A percentile compares a stretch with the other conserved stretches of the same genome.
phyloP scores from a whole-genome alignment of 345 rosid genomes.

The Eucalyptus paniculata region DNA sequence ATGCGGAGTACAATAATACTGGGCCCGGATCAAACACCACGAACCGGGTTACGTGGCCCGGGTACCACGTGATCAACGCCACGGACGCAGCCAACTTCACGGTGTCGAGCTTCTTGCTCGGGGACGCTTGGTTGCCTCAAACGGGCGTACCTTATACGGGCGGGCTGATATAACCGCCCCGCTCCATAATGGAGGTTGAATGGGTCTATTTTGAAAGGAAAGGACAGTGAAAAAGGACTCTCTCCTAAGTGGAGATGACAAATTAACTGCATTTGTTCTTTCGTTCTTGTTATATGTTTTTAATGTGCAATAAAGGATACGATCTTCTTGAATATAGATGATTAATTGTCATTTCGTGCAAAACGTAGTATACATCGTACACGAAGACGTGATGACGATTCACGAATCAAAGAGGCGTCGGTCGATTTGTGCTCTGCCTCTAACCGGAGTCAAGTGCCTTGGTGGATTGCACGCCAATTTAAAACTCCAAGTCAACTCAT shows the following conservation, averaged over 20 bases:
- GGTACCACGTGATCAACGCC: slow-evolving; percentile 43
- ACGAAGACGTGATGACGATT: not conserved
- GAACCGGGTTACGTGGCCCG: slow-evolving; percentile 56
- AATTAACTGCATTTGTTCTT: not conserved
- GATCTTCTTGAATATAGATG: not conserved
- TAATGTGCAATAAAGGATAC: not conserved
- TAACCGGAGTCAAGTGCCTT: not conserved
- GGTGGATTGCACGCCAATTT: not conserved
- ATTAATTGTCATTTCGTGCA: not conserved
- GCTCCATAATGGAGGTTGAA: not conserved
- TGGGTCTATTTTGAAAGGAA: not conserved
- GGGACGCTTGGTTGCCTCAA: slow-evolving; percentile 56
- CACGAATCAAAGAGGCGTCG: not conserved
- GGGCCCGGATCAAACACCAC: slow-evolving; percentile 60
- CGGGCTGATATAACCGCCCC: slow-evolving; percentile 9
- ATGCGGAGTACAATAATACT: slow-evolving; percentile 56
- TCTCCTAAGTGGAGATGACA: not conserved
- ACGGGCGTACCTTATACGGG: slow-evolving; percentile 47
- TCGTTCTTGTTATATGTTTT: not conserved
- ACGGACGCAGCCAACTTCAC: slow-evolving; percentile 67
- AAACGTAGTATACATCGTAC: not conserved
- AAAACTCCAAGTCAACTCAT: not conserved
- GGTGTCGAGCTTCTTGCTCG: slow-evolving; percentile 42
- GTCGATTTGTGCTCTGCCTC: not conserved
- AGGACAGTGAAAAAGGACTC: not conserved